phyloP scores from a whole-genome alignment of 768 basidiomycete species.

The Albatrellus ellisii region DNA sequence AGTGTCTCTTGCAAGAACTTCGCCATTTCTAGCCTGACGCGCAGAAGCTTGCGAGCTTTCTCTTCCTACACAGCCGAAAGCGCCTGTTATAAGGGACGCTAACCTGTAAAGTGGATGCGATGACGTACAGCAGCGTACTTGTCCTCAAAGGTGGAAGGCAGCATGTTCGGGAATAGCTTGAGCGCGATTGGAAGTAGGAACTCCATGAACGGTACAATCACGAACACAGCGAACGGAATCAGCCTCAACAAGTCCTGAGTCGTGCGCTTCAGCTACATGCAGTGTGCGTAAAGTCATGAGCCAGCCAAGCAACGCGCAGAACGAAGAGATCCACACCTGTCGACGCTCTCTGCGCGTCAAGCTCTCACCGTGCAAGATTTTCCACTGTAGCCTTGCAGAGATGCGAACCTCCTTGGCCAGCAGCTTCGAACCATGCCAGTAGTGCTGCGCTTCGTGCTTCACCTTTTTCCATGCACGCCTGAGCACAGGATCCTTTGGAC shows the following conservation, averaged over 20 bases:
- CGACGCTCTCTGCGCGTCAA: slow-evolving; percentile 88
- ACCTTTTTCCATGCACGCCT: slow-evolving; percentile 80
- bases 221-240: slow-evolving; percentile 89
- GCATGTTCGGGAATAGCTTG: slow-evolving; percentile 97
- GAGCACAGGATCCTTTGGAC: slow-evolving; percentile 29
- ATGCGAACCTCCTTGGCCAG: slow-evolving; percentile 92
- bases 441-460: slow-evolving; percentile 92
- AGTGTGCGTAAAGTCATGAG: neutral
- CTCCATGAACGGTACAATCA: slow-evolving; percentile 98
- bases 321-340: slow-evolving; percentile 42
- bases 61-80: slow-evolving; percentile 59
- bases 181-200: slow-evolving; percentile 89
- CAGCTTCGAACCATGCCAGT: slow-evolving; percentile 94
- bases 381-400: slow-evolving; percentile 76
- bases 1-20: slow-evolving; percentile 98
- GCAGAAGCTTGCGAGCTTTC: slow-evolving; percentile 90
- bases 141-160: slow-evolving; percentile 97
- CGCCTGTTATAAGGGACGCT: too few relatives aligned
- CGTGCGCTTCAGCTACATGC: slow-evolving; percentile 72
- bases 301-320: neutral
- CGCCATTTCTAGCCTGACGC: slow-evolving; percentile 95
- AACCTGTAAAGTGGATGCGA: slow-evolving; percentile 4
- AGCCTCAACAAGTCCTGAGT: slow-evolving; percentile 88
- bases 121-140: slow-evolving; percentile 76
- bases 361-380: slow-evolving; percentile 82